These are phyloP conservation scores for Eutypella sp. DNA, from an alignment of 2,329 filamentous ascomycete genomes.

Conservation along the genomic window DNA sequence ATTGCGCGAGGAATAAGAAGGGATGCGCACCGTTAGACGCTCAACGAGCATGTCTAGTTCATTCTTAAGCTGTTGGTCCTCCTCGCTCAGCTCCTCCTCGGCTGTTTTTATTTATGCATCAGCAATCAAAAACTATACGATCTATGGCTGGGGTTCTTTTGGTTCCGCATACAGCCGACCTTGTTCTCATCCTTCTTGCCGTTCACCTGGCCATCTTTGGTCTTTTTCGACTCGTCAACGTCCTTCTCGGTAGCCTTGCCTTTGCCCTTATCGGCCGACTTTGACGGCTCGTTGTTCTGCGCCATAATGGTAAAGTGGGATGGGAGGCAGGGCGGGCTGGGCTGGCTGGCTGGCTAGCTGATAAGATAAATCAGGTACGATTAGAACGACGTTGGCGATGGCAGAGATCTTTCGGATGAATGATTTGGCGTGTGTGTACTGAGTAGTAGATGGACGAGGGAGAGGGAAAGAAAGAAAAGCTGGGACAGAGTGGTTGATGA, in stretches of 20 bases:
- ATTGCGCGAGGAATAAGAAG: background rate
- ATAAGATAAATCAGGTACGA: background rate
- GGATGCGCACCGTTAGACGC: constrained; percentile 68
- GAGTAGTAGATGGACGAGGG: no score
- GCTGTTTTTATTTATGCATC: constrained; percentile 33
- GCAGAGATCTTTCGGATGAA: background rate
- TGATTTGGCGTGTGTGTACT: no score
- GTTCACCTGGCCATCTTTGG: constrained; percentile 69
- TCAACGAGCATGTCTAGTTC: constrained; percentile 98
- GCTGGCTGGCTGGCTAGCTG: background rate
- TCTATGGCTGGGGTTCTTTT: no score
- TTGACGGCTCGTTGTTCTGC: constrained; percentile 84
- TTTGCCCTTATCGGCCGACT: constrained; percentile 90
- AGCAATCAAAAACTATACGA: constrained; percentile 20
- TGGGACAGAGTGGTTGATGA: background rate
- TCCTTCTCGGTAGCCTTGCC: constrained; percentile 77
- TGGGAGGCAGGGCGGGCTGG: constrained; percentile 8
- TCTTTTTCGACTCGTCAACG: constrained; percentile 51
- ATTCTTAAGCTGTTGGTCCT: constrained; percentile 96
- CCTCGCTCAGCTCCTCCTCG: constrained; percentile 89
- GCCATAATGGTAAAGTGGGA: constrained; percentile 62
- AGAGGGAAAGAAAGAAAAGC: background rate
- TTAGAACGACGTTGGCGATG: background rate
- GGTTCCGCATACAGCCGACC: constrained; percentile 41
- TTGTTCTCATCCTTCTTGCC: constrained; percentile 74